Percentiles rank a stretch among this genome's conserved stretches.
Conservation (phyloP, 1,284 basidiomycete genomes). For the Moesziomyces sp. region DNA sequence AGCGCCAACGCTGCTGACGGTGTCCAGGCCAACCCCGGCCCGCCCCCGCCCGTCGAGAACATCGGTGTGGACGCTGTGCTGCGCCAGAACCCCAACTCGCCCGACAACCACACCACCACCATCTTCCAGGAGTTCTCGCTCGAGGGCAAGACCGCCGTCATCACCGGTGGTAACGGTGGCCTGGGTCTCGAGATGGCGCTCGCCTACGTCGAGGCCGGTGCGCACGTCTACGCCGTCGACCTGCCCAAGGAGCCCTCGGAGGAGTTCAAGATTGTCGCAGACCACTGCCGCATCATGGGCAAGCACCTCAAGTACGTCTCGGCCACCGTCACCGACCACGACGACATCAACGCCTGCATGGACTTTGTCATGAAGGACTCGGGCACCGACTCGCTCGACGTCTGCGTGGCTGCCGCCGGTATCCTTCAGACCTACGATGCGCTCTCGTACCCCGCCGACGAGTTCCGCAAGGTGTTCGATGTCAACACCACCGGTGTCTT, state of each 20-base stretch:
- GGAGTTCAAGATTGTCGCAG: slow-evolving; percentile 73
- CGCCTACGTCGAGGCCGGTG: slow-evolving; percentile 80
- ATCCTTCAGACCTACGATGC: slow-evolving; percentile 76
- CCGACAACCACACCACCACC: slow-evolving; percentile 63
- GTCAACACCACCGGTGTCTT: slow-evolving; percentile 82
- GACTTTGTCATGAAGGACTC: slow-evolving; percentile 64
- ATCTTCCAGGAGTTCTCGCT: slow-evolving; percentile 81
- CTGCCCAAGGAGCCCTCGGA: slow-evolving; percentile 75
- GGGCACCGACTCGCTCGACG: slow-evolving; percentile 74
- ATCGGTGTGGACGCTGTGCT: slow-evolving; percentile 65
- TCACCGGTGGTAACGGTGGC: slow-evolving; percentile 76
- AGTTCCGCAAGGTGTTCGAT: slow-evolving; percentile 76
- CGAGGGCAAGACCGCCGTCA: slow-evolving; percentile 77
- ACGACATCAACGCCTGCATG: slow-evolving; percentile 65
- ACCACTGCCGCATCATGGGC: slow-evolving; percentile 71
- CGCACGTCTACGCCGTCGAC: slow-evolving; percentile 82
- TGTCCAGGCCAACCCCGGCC: slow-evolving; percentile 60
- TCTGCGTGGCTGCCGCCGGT: slow-evolving; percentile 81
- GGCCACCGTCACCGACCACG: slow-evolving; percentile 73
- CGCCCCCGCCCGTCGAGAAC: slow-evolving; percentile 62
- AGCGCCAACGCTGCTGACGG: slow-evolving; percentile 36
- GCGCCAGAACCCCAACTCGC: slow-evolving; percentile 54
- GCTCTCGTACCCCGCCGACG: slow-evolving; percentile 76
- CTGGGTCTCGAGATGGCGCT: slow-evolving; percentile 85
- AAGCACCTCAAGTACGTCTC: slow-evolving; percentile 73